Evolutionary conservation across 2,329 filamentous ascomycete genomes (phyloP).

Genomic region (Chalaropsis ovoidea): DNA sequence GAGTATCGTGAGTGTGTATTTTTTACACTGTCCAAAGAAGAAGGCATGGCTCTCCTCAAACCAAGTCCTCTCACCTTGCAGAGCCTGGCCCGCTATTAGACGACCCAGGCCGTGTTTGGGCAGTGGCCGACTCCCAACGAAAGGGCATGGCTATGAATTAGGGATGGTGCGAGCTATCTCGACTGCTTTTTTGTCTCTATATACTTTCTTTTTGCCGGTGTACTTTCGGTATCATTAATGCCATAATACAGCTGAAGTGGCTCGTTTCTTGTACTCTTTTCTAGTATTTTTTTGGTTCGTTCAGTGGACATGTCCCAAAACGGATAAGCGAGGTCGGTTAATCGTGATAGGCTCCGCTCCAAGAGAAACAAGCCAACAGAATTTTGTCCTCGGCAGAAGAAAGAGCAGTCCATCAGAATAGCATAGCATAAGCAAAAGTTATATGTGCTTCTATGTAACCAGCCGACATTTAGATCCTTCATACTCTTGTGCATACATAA

Average conservation of each 20-base stretch:
- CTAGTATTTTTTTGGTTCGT: neutral
- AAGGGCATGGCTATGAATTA: too few relatives aligned
- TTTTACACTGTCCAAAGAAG: too few relatives aligned
- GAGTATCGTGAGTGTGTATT: neutral
- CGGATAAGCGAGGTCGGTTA: neutral
- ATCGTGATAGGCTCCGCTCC: neutral
- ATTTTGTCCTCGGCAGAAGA: neutral
- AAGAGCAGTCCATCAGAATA: neutral
- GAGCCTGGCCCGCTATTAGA: too few relatives aligned
- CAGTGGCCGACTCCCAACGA: too few relatives aligned
- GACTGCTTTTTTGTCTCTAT: neutral
- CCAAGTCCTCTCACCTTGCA: too few relatives aligned
- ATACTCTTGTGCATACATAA: too few relatives aligned
- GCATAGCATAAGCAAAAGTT: neutral
- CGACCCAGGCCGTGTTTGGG: too few relatives aligned
- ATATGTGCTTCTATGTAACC: too few relatives aligned
- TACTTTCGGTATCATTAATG: neutral
- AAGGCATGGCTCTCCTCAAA: too few relatives aligned
- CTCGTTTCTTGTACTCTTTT: neutral
- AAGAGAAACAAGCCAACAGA: neutral
- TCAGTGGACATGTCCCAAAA: neutral
- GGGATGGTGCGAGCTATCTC: neutral
- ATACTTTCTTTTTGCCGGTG: neutral
- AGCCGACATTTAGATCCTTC: too few relatives aligned
- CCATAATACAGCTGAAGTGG: neutral